phyloP scores from a whole-genome alignment of 257 asterid genomes.

The Lycium barbarum region DNA sequence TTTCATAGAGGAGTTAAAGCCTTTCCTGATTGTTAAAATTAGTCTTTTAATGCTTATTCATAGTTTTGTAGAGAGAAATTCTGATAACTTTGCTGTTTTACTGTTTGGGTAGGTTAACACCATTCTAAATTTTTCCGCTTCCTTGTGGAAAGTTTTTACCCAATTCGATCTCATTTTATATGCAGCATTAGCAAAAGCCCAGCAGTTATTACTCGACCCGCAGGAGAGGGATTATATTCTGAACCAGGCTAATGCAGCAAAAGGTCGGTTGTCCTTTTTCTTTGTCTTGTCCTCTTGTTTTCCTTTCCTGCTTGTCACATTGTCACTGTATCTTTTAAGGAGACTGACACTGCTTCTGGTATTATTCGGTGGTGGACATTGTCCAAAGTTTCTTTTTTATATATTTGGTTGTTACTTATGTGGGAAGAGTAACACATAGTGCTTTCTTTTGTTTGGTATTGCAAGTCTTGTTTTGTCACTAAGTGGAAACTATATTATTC shows the following conservation, averaged over 20 bases:
- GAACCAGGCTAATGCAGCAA: conserved; percentile 89
- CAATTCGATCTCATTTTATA: conserved; percentile 20
- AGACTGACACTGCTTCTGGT: background rate
- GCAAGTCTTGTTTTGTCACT: background rate
- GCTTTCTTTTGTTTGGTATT: background rate
- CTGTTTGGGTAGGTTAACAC: background rate
- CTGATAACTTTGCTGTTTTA: background rate
- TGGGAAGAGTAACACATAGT: background rate
- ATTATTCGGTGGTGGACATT: background rate
- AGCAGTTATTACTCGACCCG: conserved; percentile 78
- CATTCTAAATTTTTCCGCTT: background rate
- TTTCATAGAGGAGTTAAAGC: background rate
- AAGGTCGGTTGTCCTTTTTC: conserved; percentile 54
- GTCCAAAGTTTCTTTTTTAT: background rate
- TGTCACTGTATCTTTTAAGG: background rate
- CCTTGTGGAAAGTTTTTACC: background rate
- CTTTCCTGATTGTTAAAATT: background rate
- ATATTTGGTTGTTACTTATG: background rate
- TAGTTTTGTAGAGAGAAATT: conserved; percentile 7
- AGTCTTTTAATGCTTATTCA: background rate
- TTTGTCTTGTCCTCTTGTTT: background rate
- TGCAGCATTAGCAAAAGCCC: conserved; percentile 97
- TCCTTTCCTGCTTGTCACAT: background rate
- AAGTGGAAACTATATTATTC: conserved; percentile 1
- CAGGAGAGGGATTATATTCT: conserved; percentile 93